Percentiles rank a stretch among this genome's conserved stretches.
Evolutionary conservation across 805 yeast genomes (phyloP).

Genomic region (Candida glaebosa): DNA sequence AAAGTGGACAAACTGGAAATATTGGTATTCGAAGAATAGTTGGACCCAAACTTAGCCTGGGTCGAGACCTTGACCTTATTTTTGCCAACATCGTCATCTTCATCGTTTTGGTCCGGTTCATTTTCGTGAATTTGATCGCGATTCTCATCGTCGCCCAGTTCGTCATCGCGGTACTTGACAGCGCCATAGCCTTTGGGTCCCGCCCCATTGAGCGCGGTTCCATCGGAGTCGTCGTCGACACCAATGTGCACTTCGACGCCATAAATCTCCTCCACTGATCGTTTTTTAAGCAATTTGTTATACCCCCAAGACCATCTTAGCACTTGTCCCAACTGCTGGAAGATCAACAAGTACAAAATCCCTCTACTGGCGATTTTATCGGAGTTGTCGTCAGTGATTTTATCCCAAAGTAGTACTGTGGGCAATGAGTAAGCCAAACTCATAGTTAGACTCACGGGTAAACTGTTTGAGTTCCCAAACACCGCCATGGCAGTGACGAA

Average conservation of each 20-base stretch:
- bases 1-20: not conserved
- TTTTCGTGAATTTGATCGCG: not conserved
- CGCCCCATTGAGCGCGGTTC: not conserved
- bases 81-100: not conserved
- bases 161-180: not conserved
- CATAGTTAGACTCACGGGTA: slow-evolving; percentile 87
- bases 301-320: slow-evolving; percentile 88
- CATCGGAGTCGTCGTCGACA: not conserved
- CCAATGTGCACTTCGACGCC: slow-evolving; percentile 6
- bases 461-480: slow-evolving; percentile 91
- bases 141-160: not conserved
- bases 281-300: slow-evolving; percentile 59
- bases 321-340: slow-evolving; percentile 81
- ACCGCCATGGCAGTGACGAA: slow-evolving; percentile 97
- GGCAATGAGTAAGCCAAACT: slow-evolving; percentile 77
- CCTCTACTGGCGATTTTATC: slow-evolving; percentile 79
- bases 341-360: slow-evolving; percentile 65
- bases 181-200: not conserved
- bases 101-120: not conserved
- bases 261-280: slow-evolving; percentile 35
- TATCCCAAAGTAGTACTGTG: slow-evolving; percentile 65
- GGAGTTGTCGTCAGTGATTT: slow-evolving; percentile 58
- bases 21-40: not conserved
- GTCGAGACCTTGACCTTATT: not conserved
- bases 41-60: not conserved